A percentile compares a stretch with the other conserved stretches of the same genome.
Evolutionary conservation across 2,329 filamentous ascomycete genomes (phyloP).

Genomic region (Fusarium nodosum): DNA sequence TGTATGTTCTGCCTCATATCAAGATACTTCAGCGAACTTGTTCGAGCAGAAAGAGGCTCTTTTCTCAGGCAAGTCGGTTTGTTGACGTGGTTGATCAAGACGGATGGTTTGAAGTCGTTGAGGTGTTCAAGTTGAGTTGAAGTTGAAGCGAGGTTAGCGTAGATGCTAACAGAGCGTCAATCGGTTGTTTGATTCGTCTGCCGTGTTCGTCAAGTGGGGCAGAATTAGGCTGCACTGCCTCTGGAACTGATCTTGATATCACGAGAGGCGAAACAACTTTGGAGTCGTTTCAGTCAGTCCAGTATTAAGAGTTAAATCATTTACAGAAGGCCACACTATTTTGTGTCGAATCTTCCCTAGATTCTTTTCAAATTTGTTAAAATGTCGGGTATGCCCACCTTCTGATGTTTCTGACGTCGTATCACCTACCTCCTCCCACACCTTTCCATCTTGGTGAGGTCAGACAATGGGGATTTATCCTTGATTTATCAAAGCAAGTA

Average conservation of each 20-base stretch:
- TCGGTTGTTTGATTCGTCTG: background rate
- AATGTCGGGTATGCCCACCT: fast-evolving
- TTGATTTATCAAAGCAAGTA: background rate
- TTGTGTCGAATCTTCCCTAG: background rate
- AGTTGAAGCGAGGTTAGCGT: background rate
- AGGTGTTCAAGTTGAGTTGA: background rate
- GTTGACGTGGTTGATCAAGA: no score
- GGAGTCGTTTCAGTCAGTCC: background rate
- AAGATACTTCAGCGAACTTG: background rate
- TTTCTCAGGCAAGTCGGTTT: fast-evolving
- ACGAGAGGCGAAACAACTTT: background rate
- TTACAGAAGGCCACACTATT: background rate
- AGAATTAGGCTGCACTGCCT: slow-evolving; percentile 5
- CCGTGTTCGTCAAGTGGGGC: background rate
- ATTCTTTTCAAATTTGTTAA: background rate
- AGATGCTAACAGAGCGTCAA: background rate
- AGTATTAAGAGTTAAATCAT: background rate
- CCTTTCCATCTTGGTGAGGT: fast-evolving
- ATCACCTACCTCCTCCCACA: background rate
- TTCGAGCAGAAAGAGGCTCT: fast-evolving
- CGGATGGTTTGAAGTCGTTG: background rate
- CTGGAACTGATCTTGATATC: background rate
- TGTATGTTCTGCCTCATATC: background rate
- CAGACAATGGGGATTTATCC: background rate
- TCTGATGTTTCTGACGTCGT: background rate